These are phyloP conservation scores for Xanthoconium separans DNA, from an alignment of 1,284 basidiomycete species.

Conservation along the genomic window DNA sequence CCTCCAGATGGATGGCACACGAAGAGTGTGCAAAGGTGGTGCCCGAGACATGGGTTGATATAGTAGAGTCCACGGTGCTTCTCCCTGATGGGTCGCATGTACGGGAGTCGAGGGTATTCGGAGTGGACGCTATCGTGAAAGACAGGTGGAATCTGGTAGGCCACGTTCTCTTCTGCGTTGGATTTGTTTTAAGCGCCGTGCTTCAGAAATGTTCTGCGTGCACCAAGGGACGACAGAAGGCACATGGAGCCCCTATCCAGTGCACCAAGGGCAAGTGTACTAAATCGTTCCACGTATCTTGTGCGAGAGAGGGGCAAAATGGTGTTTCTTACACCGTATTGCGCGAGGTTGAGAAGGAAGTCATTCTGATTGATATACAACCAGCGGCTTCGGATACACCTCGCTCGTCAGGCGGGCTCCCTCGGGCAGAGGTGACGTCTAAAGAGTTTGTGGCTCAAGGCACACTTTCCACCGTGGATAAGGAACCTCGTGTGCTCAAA, in stretches of 20 bases:
- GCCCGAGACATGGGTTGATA: slow-evolving; percentile 86
- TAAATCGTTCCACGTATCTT: slow-evolving; percentile 92
- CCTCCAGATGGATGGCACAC: slow-evolving; percentile 67
- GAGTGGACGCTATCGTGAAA: slow-evolving; percentile 82
- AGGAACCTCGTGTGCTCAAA: slow-evolving; percentile 51
- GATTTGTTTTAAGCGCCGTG: slow-evolving; percentile 5
- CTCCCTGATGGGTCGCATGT: slow-evolving; percentile 34
- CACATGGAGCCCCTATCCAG: slow-evolving; percentile 89
- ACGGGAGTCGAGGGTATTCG: slow-evolving; percentile 66
- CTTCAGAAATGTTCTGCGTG: slow-evolving; percentile 86
- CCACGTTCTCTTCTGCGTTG: slow-evolving; percentile 16
- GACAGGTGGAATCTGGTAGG: slow-evolving; percentile 89
- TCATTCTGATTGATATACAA: slow-evolving; percentile 53
- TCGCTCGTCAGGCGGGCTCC: slow-evolving; percentile 19
- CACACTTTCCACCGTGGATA: not conserved
- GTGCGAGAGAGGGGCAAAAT: slow-evolving; percentile 64
- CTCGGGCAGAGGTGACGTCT: not conserved
- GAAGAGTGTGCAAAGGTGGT: slow-evolving; percentile 75
- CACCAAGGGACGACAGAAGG: slow-evolving; percentile 61
- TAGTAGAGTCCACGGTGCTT: slow-evolving; percentile 41
- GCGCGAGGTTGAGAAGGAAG: slow-evolving; percentile 74
- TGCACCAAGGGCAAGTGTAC: slow-evolving; percentile 93
- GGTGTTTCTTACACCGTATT: slow-evolving; percentile 63
- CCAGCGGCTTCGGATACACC: slow-evolving; percentile 11
- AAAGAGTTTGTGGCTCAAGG: slow-evolving; percentile 7